Evolutionary conservation across 1,284 basidiomycete genomes (phyloP).

Genomic region (Ustilago esculenta): DNA sequence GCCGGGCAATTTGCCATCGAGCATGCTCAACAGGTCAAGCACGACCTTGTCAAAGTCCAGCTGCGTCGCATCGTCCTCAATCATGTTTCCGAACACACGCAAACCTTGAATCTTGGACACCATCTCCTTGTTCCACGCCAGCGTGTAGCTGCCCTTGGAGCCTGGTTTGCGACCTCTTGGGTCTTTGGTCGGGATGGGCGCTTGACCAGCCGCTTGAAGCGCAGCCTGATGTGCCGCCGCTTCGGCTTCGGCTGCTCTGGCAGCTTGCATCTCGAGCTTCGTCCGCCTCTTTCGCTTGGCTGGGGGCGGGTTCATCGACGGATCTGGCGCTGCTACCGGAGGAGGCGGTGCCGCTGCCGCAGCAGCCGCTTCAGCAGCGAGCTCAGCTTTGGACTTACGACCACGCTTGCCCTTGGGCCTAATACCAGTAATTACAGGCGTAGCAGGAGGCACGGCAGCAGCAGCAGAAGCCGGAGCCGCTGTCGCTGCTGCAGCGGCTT

Average conservation of each 20-base stretch:
- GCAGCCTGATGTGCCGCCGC: conserved; percentile 23
- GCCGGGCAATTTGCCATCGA: conserved; percentile 34
- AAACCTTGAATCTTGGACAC: conserved; percentile 37
- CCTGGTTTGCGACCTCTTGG: conserved; percentile 28
- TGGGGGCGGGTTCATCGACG: conserved; percentile 25
- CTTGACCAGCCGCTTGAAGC: conserved; percentile 29
- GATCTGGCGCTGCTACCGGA: conserved; percentile 5
- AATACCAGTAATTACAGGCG: conserved; percentile 9
- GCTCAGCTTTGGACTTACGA: conserved; percentile 38
- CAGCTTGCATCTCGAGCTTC: conserved; percentile 39
- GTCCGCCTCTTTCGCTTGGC: conserved; percentile 38
- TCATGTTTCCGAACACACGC: conserved; percentile 45
- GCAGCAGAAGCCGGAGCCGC: conserved; percentile 8
- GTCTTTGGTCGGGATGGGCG: conserved; percentile 31
- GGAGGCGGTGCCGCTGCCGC: conserved; percentile 15
- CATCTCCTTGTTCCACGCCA: conserved; percentile 44
- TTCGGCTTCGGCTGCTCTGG: conserved; percentile 25
- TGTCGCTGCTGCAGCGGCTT: conserved; percentile 28
- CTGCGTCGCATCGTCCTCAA: conserved; percentile 46
- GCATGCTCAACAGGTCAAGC: conserved; percentile 31
- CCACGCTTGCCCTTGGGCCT: conserved; percentile 39
- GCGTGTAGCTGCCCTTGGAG: conserved; percentile 26
- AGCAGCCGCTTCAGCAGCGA: conserved; percentile 37
- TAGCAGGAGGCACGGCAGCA: conserved; percentile 5
- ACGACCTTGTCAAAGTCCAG: conserved; percentile 43